A percentile compares a stretch with the other conserved stretches of the same genome.
Evolutionary conservation across 495 filamentous ascomycete genomes (phyloP).

Genomic region (Penicillium chermesinum): DNA sequence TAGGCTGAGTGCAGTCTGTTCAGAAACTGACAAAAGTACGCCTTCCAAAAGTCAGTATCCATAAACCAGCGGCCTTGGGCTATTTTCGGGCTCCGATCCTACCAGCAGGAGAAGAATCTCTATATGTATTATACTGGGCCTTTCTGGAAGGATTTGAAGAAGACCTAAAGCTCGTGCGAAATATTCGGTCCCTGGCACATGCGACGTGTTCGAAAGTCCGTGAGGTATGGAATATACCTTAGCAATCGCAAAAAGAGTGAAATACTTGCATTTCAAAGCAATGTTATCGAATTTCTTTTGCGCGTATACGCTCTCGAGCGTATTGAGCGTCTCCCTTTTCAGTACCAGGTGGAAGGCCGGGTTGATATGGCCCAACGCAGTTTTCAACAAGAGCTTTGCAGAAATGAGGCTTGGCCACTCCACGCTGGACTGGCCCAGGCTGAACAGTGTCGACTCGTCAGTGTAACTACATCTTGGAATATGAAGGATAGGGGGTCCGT

Average conservation of each 20-base stretch:
- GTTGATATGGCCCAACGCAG: constrained; percentile 30
- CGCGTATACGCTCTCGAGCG: constrained; percentile 30
- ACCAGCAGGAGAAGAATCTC: constrained; percentile 34
- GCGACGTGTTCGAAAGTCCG: constrained; percentile 17
- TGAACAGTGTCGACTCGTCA: constrained; percentile 21
- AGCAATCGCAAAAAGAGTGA: constrained; percentile 35
- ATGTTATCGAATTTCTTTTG: constrained; percentile 27
- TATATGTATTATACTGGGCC: constrained; percentile 33
- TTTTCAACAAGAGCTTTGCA: constrained; percentile 32
- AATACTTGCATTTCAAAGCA: constrained; percentile 32
- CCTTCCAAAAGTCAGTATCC: constrained; percentile 10
- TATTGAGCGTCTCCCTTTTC: constrained; percentile 30
- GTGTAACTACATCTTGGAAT: constrained; percentile 30
- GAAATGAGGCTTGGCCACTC: constrained; percentile 28
- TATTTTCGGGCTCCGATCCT: constrained; percentile 1
- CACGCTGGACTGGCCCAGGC: constrained; percentile 17
- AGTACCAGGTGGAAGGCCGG: constrained; percentile 29
- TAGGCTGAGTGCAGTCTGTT: constrained; percentile 37
- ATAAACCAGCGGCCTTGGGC: no score
- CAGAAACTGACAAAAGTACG: constrained; percentile 34
- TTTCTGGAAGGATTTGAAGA: constrained; percentile 30
- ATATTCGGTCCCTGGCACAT: constrained; percentile 30
- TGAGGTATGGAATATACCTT: constrained; percentile 27
- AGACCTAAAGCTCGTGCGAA: constrained; percentile 31
- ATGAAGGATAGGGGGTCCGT: constrained; percentile 22